Conservation (phyloP, 345 rosid genomes). For the Mercurialis annua region DNA sequence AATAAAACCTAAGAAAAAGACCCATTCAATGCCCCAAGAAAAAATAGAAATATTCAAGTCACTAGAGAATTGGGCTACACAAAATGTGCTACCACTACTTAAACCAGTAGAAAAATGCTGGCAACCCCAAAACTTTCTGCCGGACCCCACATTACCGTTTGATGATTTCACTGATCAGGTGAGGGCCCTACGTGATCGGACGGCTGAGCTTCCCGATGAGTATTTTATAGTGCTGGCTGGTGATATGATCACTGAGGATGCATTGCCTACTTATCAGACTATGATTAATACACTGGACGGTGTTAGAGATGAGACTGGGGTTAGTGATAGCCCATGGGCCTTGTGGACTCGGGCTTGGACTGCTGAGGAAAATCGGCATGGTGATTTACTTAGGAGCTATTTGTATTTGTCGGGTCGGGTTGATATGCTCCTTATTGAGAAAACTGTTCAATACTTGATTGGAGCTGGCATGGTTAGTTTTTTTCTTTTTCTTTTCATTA, state of each 20-base stretch:
- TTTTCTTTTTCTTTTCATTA: background rate
- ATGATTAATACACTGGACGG: constrained; percentile 74
- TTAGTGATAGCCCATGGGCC: constrained; percentile 70
- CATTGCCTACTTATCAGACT: constrained; percentile 69
- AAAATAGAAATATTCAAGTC: constrained; percentile 61
- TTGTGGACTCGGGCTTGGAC: constrained; percentile 72
- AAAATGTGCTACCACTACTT: constrained; percentile 49
- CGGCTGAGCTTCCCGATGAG: constrained; percentile 57
- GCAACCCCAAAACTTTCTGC: constrained; percentile 60
- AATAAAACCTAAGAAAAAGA: constrained; percentile 29
- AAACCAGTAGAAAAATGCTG: constrained; percentile 73
- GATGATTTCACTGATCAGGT: constrained; percentile 57
- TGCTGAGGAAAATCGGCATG: constrained; percentile 78
- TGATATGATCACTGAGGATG: constrained; percentile 85
- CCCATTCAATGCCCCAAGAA: constrained; percentile 64
- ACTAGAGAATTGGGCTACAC: constrained; percentile 54
- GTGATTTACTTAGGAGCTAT: constrained; percentile 54
- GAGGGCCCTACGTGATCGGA: constrained; percentile 47
- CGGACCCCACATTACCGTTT: constrained; percentile 38
- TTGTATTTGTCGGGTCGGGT: constrained; percentile 76
- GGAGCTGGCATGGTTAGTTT: constrained; percentile 60
- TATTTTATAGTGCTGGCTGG: constrained; percentile 75
- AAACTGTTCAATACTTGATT: constrained; percentile 59
- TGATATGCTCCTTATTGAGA: constrained; percentile 62
- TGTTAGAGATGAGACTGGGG: constrained; percentile 71